Conservation (phyloP, 495 filamentous ascomycete genomes). For the Penicillium ucsense region DNA sequence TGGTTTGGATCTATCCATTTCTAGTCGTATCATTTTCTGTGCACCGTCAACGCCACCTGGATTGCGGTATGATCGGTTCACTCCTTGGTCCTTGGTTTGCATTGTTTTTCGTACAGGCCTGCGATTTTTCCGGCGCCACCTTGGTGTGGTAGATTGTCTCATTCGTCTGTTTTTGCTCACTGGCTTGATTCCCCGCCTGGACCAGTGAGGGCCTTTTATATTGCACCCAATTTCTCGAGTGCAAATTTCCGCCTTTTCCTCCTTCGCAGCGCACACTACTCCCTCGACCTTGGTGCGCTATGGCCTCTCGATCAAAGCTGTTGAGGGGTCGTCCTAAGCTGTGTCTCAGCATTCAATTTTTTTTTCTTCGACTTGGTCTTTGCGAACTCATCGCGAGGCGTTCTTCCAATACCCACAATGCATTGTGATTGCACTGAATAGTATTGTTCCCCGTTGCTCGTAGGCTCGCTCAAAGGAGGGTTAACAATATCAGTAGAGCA, state of each 20-base stretch:
- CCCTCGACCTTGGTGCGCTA: not conserved
- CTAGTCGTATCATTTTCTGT: slow-evolving; percentile 4
- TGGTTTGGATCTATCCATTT: too few relatives aligned
- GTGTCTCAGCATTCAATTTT: slow-evolving; percentile 31
- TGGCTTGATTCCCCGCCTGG: too few relatives aligned
- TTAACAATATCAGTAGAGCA: not conserved
- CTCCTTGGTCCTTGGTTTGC: not conserved
- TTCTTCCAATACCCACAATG: slow-evolving; percentile 23
- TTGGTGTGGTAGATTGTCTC: not conserved
- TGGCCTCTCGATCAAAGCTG: slow-evolving; percentile 7
- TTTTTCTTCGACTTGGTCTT: slow-evolving; percentile 4
- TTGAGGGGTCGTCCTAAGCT: slow-evolving; percentile 30
- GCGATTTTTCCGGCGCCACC: not conserved
- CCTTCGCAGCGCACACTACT: too few relatives aligned
- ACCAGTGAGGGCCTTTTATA: too few relatives aligned
- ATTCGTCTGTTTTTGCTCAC: too few relatives aligned
- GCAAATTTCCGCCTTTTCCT: too few relatives aligned
- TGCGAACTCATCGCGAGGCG: slow-evolving; percentile 10
- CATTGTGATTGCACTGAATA: slow-evolving; percentile 7
- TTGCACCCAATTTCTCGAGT: too few relatives aligned
- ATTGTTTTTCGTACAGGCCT: slow-evolving; percentile 11
- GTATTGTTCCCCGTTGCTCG: not conserved
- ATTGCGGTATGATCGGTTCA: slow-evolving; percentile 4
- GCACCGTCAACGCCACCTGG: slow-evolving; percentile 7
- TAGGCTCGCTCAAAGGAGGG: not conserved